Evolutionary conservation across 2,329 filamentous ascomycete genomes (phyloP), one percentile per base, ranked within the genome.

Genomic region (Colletotrichum eleusines): DNA sequence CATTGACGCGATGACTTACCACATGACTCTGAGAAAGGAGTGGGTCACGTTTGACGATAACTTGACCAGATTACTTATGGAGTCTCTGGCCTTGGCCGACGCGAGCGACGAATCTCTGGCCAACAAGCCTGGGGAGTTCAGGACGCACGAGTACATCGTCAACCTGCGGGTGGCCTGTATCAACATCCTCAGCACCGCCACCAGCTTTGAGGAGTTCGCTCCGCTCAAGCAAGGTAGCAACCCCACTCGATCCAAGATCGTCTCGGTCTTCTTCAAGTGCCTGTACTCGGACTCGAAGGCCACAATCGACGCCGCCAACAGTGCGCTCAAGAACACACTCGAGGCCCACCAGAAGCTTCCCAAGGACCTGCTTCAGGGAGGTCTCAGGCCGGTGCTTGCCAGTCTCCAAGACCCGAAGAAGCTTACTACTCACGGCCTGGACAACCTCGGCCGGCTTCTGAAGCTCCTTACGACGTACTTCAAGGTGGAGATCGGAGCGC

Each of bases 391-490:
- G 0, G 97, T 99, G n/a, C 83, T 99, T 44, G 95, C 97, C 78
- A 99, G 97, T 78, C 87, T 99, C 3, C 95, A 97, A 74, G 96
- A 99, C 77, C 93, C 95, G 0, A 94, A 97, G 79, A 91, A 95
- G 68, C 85, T 99, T 26, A 97, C 91, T 26, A 93, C 95, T 0
- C 92, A 95, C 76, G 95, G 95, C 2, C 85, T 99, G 5, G 95
- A 98, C 78, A 97, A 97, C 33, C 84, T 99, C 40, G 95, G 95
- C 23, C 90, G 95, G 48, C 86, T 99, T 1, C 82, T 99, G 71
- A 95, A 96, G 73, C 86, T 99, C 2, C 85, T 99, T 23, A 99
- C 95, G 0, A 98, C 96, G 71, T 99, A 99, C 80, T 99, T 99
- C 83, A 99, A 99, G 81, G 95, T 98, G 0, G 96, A 99, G 79